These are phyloP conservation scores for Cyberlindnera misumaiensis DNA, from an alignment of 805 yeast genomes.

Conservation along the genomic window DNA sequence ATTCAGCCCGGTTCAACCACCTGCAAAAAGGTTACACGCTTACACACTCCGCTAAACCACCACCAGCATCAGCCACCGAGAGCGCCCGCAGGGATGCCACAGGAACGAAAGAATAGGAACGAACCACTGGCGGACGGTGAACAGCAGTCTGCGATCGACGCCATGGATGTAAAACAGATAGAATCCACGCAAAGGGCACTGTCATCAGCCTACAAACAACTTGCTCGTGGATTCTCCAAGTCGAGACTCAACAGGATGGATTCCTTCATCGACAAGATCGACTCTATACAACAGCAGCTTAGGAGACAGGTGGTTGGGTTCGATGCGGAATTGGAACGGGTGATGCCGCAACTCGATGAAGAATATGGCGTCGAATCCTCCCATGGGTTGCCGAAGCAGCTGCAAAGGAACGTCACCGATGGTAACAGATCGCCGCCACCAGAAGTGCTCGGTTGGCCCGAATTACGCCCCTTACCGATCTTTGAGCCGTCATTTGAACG, in stretches of 20 bases:
- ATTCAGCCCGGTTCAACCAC: not conserved
- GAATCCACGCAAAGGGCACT: constrained; percentile 20
- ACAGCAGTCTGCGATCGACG: constrained; percentile 1
- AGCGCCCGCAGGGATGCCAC: not conserved
- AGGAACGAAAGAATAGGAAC: not conserved
- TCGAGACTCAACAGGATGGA: constrained; percentile 27
- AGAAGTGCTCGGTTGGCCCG: constrained; percentile 9
- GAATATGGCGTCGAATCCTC: constrained; percentile 9
- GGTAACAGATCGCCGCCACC: constrained; percentile 13
- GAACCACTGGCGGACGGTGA: not conserved
- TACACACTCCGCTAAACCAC: not conserved
- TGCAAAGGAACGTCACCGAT: constrained; percentile 1
- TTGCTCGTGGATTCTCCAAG: constrained; percentile 25
- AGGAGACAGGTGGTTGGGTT: constrained; percentile 15
- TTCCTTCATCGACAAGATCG: constrained; percentile 26
- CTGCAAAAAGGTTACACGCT: not conserved
- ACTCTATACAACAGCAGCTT: constrained; percentile 22
- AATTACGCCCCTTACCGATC: constrained; percentile 11
- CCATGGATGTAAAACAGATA: constrained; percentile 15
- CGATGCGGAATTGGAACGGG: constrained; percentile 14
- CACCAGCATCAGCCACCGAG: too few species aligned
- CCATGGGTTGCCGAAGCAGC: not conserved
- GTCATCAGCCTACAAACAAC: constrained; percentile 25
- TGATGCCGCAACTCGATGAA: constrained; percentile 12
- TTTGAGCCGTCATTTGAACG: constrained; percentile 19